Evolutionary conservation across 2,329 filamentous ascomycete genomes (phyloP), one percentile per base, ranked within the genome.

Genomic region (Microdochium nivale): DNA sequence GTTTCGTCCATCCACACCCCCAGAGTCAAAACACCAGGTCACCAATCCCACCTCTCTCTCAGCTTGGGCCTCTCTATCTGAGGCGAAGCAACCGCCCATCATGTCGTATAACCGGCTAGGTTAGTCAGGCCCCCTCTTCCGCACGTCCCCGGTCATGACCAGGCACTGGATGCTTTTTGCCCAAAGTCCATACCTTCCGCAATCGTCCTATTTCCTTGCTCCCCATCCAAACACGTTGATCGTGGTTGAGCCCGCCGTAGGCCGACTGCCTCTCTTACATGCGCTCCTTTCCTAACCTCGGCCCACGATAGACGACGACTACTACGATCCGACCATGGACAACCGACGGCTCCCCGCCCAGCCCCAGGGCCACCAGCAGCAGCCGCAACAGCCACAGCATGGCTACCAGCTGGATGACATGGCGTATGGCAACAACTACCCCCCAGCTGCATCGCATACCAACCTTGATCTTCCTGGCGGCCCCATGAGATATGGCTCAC

Each of bases 361-460:
- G 82, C 87, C 52, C 88, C 88, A 13, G 19, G 19, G 40, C 19
- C 23, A 44, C 19, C 40, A 44, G 7, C 16, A 19, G 5, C 40
- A 44, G 21, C 16, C 40, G 21, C 40, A 21, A 13, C 85, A 88
- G 58, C 87, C 86, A 25, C 71, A 86, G 16, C 81, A 86, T 60
- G 81, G 84, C 58, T 95, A 96, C 67, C 88, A 95, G 65, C 78
- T 95, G 47, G 86, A 94, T 46, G 88, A 95, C 67, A 81, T 84
- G 58, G 83, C 84, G 9, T 91, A 89, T 65, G 76, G 72, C 50
- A 68, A 69, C 32, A 76, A 72, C 54, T 65, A 75, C 55, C 55
- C 65, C 52, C 67, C 65, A 48, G 35, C 48, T 35, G 44, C 49
- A 30, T 48, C 59, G 16, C 33, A 51, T 21, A 59, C 55, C 44